A percentile compares a stretch with the other conserved stretches of the same genome.
These are phyloP conservation scores for Phytophthora colocasiae DNA, from an alignment of 352 stramenopile genomes.

Conservation along the genomic window DNA sequence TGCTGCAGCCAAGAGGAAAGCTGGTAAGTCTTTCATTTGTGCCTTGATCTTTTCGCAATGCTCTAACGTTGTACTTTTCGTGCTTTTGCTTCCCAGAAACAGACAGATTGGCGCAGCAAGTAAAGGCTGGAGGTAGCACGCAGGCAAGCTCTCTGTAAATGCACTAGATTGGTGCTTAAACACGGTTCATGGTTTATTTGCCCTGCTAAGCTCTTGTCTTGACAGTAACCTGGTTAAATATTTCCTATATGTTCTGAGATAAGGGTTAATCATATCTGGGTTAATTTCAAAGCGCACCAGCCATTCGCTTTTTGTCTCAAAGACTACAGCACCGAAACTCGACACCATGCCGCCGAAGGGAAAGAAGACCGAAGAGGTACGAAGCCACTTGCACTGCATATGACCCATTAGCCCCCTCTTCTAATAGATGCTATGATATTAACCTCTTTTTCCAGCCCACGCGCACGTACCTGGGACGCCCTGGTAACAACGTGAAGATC, in stretches of 20 bases:
- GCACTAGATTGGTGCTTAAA: constrained; percentile 19
- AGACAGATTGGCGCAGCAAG: constrained; percentile 67
- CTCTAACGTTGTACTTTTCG: constrained; percentile 13
- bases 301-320: constrained; percentile 37
- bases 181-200: constrained; percentile 24
- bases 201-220: neutral
- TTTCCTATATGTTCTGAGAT: neutral
- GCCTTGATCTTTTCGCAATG: neutral
- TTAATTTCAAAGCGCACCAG: constrained; percentile 23
- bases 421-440: neutral
- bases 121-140: constrained; percentile 55
- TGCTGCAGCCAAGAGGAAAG: constrained; percentile 75
- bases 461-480: constrained; percentile 83
- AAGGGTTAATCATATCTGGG: constrained; percentile 9
- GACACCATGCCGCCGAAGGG: constrained; percentile 74
- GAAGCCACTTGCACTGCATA: neutral
- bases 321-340: constrained; percentile 17
- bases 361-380: constrained; percentile 85
- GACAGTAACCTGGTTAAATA: neutral
- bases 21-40: constrained; percentile 47
- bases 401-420: neutral
- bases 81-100: constrained; percentile 50
- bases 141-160: constrained; percentile 45
- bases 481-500: constrained; percentile 97
- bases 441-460: constrained; percentile 32